Conservation (phyloP, 2,329 filamentous ascomycete genomes). For the Fusarium sp. region DNA sequence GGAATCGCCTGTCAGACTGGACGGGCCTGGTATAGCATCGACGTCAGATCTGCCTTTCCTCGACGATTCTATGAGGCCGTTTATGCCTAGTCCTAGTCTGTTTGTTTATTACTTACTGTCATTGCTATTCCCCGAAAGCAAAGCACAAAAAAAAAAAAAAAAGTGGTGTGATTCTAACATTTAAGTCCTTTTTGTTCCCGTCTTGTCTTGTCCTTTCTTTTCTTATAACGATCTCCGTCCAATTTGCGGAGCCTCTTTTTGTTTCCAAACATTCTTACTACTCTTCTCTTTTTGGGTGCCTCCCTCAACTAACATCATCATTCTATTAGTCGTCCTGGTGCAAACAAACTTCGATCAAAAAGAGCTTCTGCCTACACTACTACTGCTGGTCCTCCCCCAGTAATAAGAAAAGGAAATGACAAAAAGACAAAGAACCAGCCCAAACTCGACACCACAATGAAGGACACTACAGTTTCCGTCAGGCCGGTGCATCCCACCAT, state of each 20-base stretch:
- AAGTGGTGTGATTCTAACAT: constrained; percentile 28
- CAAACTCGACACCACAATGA: constrained; percentile 37
- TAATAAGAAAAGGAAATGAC: constrained; percentile 27
- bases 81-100: constrained; percentile 40
- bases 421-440: constrained; percentile 23
- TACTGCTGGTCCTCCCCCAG: constrained; percentile 28
- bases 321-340: constrained; percentile 39
- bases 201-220: neutral
- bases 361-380: constrained; percentile 42
- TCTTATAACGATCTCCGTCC: neutral
- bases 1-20: constrained; percentile 18
- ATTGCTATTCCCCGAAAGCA: neutral
- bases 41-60: constrained; percentile 41
- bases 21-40: neutral
- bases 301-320: constrained; percentile 21
- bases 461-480: constrained; percentile 39
- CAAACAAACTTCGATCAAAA: constrained; percentile 47
- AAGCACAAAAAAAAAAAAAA: neutral
- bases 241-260: constrained; percentile 3
- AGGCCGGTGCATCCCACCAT: constrained; percentile 40
- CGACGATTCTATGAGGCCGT: constrained; percentile 39
- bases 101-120: neutral
- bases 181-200: neutral
- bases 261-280: constrained; percentile 8
- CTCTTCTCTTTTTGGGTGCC: constrained; percentile 1